Percentiles rank a stretch among this genome's conserved stretches.
phyloP scores from a whole-genome alignment of 331 rosid species.

The Prunus yedoensis region DNA sequence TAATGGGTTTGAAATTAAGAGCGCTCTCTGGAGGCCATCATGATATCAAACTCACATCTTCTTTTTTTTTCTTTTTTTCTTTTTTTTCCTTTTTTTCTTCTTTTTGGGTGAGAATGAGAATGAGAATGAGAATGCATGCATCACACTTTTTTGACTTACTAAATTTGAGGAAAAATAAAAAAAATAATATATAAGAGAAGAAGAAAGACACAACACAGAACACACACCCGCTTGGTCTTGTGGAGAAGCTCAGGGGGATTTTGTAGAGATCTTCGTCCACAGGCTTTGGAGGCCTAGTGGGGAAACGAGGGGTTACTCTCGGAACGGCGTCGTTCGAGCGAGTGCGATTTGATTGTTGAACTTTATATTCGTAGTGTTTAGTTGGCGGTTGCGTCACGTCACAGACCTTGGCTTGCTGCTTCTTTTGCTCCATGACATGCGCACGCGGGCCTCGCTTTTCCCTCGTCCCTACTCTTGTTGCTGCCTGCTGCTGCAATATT shows the following conservation, averaged over 20 bases:
- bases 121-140: no score
- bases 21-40: slow-evolving; percentile 18
- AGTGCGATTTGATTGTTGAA: neutral
- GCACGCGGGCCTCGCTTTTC: slow-evolving; percentile 41
- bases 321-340: slow-evolving; percentile 25
- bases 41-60: neutral
- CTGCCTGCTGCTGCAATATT: slow-evolving; percentile 24
- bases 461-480: slow-evolving; percentile 21
- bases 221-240: slow-evolving; percentile 57
- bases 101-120: no score
- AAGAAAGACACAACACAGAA: no score
- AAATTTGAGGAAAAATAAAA: neutral
- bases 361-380: slow-evolving; percentile 12
- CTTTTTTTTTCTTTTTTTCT: no score
- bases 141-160: neutral
- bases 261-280: slow-evolving; percentile 92
- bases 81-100: no score
- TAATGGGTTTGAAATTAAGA: slow-evolving; percentile 8
- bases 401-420: slow-evolving; percentile 38
- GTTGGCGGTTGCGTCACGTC: slow-evolving; percentile 56
- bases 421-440: slow-evolving; percentile 42
- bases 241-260: slow-evolving; percentile 76
- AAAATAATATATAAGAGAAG: neutral
- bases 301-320: neutral
- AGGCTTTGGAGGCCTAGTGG: slow-evolving; percentile 47